Base-by-base conservation (phyloP, 2,329 filamentous ascomycete species). In the Chrysoporthe puriensis region DNA sequence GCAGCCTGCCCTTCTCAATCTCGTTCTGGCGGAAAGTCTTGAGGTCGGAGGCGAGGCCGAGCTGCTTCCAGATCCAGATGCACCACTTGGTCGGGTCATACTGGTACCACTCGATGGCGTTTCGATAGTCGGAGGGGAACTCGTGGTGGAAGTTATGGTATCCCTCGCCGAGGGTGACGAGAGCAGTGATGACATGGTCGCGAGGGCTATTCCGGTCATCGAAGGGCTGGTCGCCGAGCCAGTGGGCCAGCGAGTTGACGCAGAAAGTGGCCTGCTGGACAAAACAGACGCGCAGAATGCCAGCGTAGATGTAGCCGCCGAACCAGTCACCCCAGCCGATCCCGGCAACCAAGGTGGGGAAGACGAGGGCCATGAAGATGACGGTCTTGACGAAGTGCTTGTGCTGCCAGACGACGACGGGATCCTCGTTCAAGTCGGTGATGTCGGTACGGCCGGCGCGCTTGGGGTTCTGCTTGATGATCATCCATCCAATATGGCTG, bases 111-210 rank as follows among this genome's bases (percentile, higher is more conserved):
- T 93, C 85, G 73, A 96, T 95, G 70, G 92, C 93, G 78, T 96
- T 96, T 78, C 93, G 92, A 88, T 96, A 96, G 80, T 96, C 93
- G 13, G 92, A 95, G 65, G 93, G 93, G 82, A 96, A 96, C 80
- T 96, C 93, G 85, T 96, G 93, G 82, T 96, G 93, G 86, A 96
- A 96, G 86, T 96, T 96, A 86, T 96, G 93, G 83, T 96, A 96
- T 42, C 93, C 93, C 81, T 80, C 93, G 61, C 93, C 93, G 32
- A 96, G 90, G 56, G 93, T 96, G 73, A 93, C 90, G 21, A 96
- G 82, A 57, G 93, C 93, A 52, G 93, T 96, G 80, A 96, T 88
- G 77, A 95, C 86, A 80, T 96, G 92, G 76, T 96, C 93, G 78
- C 93, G 90, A 71, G 93, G 93, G 70, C 91, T 94, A 88, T 96